phyloP scores from a whole-genome alignment of 2,329 filamentous ascomycete species.

The Tolypocladium ophioglossoides region DNA sequence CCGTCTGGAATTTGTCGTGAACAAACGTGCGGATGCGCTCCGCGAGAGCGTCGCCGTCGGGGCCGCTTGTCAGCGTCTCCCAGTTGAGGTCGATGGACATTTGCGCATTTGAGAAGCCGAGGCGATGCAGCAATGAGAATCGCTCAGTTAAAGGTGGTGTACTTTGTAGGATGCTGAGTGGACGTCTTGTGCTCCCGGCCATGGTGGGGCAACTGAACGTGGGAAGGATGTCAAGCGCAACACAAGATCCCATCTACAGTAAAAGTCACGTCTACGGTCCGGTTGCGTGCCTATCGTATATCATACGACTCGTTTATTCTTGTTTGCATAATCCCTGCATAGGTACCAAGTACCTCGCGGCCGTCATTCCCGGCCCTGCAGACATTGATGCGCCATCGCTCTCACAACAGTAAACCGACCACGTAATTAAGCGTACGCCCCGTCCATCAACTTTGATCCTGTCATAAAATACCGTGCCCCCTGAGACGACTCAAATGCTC shows the following conservation, averaged over 20 bases:
- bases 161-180: no score
- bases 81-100: conserved; percentile 99
- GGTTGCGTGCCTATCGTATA: neutral
- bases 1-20: conserved; percentile 88
- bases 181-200: neutral
- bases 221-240: neutral
- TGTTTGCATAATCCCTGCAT: neutral
- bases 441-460: no score
- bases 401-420: neutral
- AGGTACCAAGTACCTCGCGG: no score
- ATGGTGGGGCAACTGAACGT: neutral
- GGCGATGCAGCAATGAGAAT: neutral
- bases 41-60: conserved; percentile 76
- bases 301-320: neutral
- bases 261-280: neutral
- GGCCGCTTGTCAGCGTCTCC: conserved; percentile 81
- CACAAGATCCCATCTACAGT: neutral
- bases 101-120: conserved; percentile 2
- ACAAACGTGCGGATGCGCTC: conserved; percentile 86
- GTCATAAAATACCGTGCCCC: neutral
- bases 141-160: no score
- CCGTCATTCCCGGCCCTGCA: neutral
- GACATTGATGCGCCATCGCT: neutral
- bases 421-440: neutral
- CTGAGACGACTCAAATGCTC: neutral